These are phyloP conservation scores for Sphenostylis stenocarpa DNA, from an alignment of 306 rosid genomes.

Conservation along the genomic window DNA sequence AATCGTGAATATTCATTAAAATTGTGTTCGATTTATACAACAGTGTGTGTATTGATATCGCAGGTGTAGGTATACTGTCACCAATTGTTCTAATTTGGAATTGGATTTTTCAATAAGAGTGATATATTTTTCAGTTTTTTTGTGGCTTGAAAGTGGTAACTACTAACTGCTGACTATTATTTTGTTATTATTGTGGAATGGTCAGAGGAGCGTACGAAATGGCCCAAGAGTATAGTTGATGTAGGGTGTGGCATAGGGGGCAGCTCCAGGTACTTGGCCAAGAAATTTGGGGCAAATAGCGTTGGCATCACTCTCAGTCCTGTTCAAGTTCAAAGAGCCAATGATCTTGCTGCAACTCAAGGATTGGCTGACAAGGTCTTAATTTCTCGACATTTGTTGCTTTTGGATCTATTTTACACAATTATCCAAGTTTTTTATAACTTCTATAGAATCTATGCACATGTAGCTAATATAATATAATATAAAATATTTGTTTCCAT, in stretches of 20 bases:
- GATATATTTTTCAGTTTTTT: no score
- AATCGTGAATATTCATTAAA: no score
- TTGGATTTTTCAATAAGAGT: background rate
- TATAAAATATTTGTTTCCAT: background rate
- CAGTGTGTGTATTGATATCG: no score
- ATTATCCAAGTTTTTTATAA: background rate
- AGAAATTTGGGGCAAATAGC: constrained; percentile 59
- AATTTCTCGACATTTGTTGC: background rate
- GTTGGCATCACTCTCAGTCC: constrained; percentile 86
- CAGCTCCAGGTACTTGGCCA: constrained; percentile 78
- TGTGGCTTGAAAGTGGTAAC: background rate
- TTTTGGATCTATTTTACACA: background rate
- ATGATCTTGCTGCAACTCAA: constrained; percentile 72
- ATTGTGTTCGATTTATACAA: no score
- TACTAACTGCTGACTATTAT: background rate
- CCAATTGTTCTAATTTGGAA: background rate
- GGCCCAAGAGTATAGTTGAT: constrained; percentile 63
- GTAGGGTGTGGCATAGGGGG: constrained; percentile 99
- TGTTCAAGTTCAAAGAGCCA: constrained; percentile 85
- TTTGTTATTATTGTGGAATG: background rate
- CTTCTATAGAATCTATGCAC: background rate
- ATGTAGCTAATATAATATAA: background rate
- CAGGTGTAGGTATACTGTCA: background rate
- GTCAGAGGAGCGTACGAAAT: constrained; percentile 21
- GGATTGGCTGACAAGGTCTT: constrained; percentile 54